Conservation (phyloP, 495 filamentous ascomycete genomes). For the Aspergillus saccharolyticus region DNA sequence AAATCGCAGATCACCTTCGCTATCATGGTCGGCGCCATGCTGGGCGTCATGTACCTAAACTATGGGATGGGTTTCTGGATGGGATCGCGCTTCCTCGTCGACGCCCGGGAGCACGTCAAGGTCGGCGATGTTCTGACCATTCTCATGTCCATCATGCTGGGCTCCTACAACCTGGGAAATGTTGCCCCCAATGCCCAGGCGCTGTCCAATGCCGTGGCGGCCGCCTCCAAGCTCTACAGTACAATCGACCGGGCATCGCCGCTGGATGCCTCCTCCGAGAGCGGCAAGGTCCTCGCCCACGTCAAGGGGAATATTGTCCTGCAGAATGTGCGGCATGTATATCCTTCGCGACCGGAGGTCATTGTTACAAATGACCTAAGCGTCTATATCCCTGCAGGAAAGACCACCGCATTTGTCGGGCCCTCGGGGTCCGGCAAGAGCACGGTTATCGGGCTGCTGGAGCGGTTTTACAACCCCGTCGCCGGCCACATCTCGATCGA, state of each 20-base stretch:
- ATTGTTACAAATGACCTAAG: slow-evolving; percentile 76
- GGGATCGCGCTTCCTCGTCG: slow-evolving; percentile 71
- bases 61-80: slow-evolving; percentile 97
- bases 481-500: slow-evolving; percentile 74
- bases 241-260: slow-evolving; percentile 88
- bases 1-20: slow-evolving; percentile 65
- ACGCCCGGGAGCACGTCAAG: slow-evolving; percentile 47
- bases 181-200: slow-evolving; percentile 81
- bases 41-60: slow-evolving; percentile 76
- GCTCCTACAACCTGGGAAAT: slow-evolving; percentile 84
- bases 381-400: slow-evolving; percentile 74
- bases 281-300: slow-evolving; percentile 60
- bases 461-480: slow-evolving; percentile 92
- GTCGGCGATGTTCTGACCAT: slow-evolving; percentile 63
- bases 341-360: slow-evolving; percentile 87
- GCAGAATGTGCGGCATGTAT: slow-evolving; percentile 81
- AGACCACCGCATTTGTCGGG: slow-evolving; percentile 81
- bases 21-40: slow-evolving; percentile 74
- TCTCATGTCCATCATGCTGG: slow-evolving; percentile 86
- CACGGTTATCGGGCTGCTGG: slow-evolving; percentile 85
- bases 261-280: slow-evolving; percentile 66
- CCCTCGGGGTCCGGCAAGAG: slow-evolving; percentile 87
- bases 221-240: slow-evolving; percentile 82
- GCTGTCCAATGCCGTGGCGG: slow-evolving; percentile 72
- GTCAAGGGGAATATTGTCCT: slow-evolving; percentile 75